A percentile compares a stretch with the other conserved stretches of the same genome.
Evolutionary conservation across 73 alveolate species (phyloP).

Genomic region (Halteria grandinella): DNA sequence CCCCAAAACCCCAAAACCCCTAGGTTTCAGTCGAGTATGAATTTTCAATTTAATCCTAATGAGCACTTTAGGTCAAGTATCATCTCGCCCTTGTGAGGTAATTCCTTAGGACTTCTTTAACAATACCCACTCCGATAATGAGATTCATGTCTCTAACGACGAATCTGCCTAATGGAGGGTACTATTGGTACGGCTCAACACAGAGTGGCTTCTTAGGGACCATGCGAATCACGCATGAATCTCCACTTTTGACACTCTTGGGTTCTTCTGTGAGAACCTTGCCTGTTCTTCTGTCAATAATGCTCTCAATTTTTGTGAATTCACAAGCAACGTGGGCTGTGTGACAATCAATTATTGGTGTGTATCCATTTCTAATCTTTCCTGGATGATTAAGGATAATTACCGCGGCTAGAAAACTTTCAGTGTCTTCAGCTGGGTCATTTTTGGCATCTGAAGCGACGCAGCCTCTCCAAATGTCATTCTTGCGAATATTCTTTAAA

Average conservation of each 20-base stretch:
- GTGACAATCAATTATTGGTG: constrained; percentile 78
- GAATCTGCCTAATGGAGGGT: constrained; percentile 91
- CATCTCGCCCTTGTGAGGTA: too few relatives aligned
- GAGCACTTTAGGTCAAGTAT: too few relatives aligned
- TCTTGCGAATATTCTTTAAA: constrained; percentile 68
- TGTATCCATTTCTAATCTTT: constrained; percentile 73
- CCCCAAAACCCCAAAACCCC: too few relatives aligned
- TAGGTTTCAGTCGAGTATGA: too few relatives aligned
- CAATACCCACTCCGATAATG: constrained; percentile 92
- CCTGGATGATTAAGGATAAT: constrained; percentile 80
- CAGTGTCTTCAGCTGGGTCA: constrained; percentile 76
- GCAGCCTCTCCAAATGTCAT: constrained; percentile 79
- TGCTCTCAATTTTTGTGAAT: constrained; percentile 63
- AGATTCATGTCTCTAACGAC: constrained; percentile 91
- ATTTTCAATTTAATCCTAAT: too few relatives aligned
- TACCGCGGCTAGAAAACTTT: constrained; percentile 64
- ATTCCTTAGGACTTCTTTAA: too few relatives aligned
- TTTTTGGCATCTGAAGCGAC: constrained; percentile 71
- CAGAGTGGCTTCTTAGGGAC: constrained; percentile 72
- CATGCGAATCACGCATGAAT: constrained; percentile 63
- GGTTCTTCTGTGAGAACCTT: constrained; percentile 72
- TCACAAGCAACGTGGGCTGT: constrained; percentile 75
- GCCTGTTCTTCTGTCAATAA: constrained; percentile 76
- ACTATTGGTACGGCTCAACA: constrained; percentile 78
- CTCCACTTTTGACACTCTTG: constrained; percentile 67